These are phyloP conservation scores for Neospermospora avenae DNA, from an alignment of 2,329 filamentous ascomycete species.

Conservation along the genomic window DNA sequence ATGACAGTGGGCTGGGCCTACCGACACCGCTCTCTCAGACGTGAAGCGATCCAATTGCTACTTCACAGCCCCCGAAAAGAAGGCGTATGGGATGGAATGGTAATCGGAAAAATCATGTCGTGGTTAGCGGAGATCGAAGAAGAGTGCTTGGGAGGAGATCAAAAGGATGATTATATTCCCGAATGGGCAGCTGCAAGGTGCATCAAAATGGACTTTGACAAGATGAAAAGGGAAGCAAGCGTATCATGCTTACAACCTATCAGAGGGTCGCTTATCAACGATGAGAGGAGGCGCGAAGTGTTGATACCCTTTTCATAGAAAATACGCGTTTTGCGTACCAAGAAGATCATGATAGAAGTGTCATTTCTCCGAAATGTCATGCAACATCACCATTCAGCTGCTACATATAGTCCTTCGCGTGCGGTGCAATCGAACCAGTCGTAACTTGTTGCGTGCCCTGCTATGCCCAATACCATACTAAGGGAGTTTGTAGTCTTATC, in stretches of 20 bases:
- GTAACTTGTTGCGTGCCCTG: too few relatives aligned
- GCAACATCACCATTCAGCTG: not conserved
- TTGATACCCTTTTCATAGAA: slow-evolving; percentile 18
- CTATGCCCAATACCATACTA: too few relatives aligned
- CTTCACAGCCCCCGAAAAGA: slow-evolving; percentile 21
- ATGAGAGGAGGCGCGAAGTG: slow-evolving; percentile 15
- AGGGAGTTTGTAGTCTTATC: too few relatives aligned
- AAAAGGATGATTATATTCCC: slow-evolving; percentile 19
- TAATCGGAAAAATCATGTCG: slow-evolving; percentile 24
- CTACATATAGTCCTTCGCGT: too few relatives aligned
- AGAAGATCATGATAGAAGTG: not conserved
- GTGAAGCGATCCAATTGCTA: slow-evolving; percentile 23
- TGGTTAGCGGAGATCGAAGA: slow-evolving; percentile 25
- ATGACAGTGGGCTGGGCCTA: slow-evolving; percentile 27
- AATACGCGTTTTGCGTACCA: not conserved
- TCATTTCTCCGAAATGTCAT: not conserved
- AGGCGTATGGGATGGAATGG: slow-evolving; percentile 24
- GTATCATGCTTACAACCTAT: slow-evolving; percentile 23
- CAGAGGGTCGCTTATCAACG: slow-evolving; percentile 9
- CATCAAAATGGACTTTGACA: slow-evolving; percentile 25
- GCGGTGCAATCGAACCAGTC: too few relatives aligned
- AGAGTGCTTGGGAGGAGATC: slow-evolving; percentile 15
- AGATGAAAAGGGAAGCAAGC: slow-evolving; percentile 13
- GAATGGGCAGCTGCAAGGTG: slow-evolving; percentile 20
- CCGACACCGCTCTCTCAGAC: slow-evolving; percentile 19